Evolutionary conservation across 2,329 filamentous ascomycete species (phyloP).

Genomic region (Cladosporium austrohemisphaericum): DNA sequence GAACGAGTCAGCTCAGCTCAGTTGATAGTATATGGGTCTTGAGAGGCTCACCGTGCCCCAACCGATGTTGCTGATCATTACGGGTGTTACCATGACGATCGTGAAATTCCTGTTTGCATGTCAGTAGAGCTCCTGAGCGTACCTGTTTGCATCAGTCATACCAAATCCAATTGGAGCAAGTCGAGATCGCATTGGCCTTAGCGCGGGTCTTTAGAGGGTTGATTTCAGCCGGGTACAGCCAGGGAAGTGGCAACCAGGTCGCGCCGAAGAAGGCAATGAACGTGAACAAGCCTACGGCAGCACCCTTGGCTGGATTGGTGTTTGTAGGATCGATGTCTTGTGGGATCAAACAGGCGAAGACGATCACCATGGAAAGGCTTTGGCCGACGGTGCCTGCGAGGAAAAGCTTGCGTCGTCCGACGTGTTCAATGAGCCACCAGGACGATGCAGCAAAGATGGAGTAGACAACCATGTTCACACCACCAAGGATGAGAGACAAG

Average conservation of each 20-base stretch:
- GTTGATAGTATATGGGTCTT: no score
- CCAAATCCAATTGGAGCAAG: slow-evolving; percentile 22
- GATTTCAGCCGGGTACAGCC: slow-evolving; percentile 28
- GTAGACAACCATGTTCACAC: slow-evolving; percentile 24
- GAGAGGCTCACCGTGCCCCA: slow-evolving; percentile 37
- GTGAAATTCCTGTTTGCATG: slow-evolving; percentile 11
- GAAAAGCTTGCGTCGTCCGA: slow-evolving; percentile 47
- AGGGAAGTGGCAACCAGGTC: slow-evolving; percentile 24
- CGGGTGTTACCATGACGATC: slow-evolving; percentile 16
- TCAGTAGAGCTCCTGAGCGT: no score
- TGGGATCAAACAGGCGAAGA: slow-evolving; percentile 32
- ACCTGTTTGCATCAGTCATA: not conserved
- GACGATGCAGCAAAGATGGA: slow-evolving; percentile 47
- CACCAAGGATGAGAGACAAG: slow-evolving; percentile 63
- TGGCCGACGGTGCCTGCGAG: slow-evolving; percentile 46
- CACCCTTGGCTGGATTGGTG: slow-evolving; percentile 12
- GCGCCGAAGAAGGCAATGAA: slow-evolving; percentile 29
- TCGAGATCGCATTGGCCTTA: slow-evolving; percentile 11
- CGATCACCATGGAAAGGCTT: slow-evolving; percentile 50
- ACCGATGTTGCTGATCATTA: slow-evolving; percentile 19
- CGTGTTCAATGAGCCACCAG: slow-evolving; percentile 61
- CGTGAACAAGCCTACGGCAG: slow-evolving; percentile 30
- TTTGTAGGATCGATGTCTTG: slow-evolving; percentile 10
- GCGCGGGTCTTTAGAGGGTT: slow-evolving; percentile 34
- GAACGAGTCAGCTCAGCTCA: slow-evolving; percentile 19